phyloP scores from a whole-genome alignment of 805 yeast genomes.

The Ogataea minuta region DNA sequence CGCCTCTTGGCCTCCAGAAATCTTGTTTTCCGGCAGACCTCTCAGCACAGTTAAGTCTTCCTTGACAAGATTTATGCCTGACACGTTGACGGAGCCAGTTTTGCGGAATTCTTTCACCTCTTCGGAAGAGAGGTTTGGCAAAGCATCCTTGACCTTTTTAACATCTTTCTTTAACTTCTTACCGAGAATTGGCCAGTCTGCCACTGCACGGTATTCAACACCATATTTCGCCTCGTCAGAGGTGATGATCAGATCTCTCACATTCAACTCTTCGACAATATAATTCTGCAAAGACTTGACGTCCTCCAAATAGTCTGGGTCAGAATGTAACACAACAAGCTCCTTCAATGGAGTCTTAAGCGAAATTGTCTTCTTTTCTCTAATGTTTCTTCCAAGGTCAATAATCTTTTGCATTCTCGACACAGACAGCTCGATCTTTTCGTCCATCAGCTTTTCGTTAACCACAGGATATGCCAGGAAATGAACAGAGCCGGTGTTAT shows the following conservation, averaged over 20 bases:
- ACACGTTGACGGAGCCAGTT: conserved; percentile 76
- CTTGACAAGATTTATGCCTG: conserved; percentile 79
- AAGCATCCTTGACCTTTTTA: conserved; percentile 89
- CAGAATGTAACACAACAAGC: conserved; percentile 82
- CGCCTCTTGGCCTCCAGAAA: conserved; percentile 72
- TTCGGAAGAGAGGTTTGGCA: conserved; percentile 76
- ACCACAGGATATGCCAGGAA: conserved; percentile 88
- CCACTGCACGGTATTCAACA: conserved; percentile 90
- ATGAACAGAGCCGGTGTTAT: conserved; percentile 83
- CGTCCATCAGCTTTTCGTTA: conserved; percentile 76
- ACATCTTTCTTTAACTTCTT: conserved; percentile 94
- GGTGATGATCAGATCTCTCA: conserved; percentile 83
- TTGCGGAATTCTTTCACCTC: conserved; percentile 76
- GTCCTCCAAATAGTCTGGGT: conserved; percentile 69
- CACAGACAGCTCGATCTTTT: conserved; percentile 81
- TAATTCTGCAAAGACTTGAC: conserved; percentile 74
- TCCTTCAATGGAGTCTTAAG: conserved; percentile 92
- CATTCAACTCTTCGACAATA: conserved; percentile 87
- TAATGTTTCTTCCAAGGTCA: conserved; percentile 92
- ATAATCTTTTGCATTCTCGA: conserved; percentile 95
- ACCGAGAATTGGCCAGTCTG: conserved; percentile 99
- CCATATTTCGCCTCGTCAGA: conserved; percentile 89
- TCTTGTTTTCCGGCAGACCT: conserved; percentile 71
- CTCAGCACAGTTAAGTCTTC: conserved; percentile 91
- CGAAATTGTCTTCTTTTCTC: conserved; percentile 93